Percentiles rank a stretch among this genome's conserved stretches.
Conservation (phyloP, 768 basidiomycete species). For the Russula foetens region DNA sequence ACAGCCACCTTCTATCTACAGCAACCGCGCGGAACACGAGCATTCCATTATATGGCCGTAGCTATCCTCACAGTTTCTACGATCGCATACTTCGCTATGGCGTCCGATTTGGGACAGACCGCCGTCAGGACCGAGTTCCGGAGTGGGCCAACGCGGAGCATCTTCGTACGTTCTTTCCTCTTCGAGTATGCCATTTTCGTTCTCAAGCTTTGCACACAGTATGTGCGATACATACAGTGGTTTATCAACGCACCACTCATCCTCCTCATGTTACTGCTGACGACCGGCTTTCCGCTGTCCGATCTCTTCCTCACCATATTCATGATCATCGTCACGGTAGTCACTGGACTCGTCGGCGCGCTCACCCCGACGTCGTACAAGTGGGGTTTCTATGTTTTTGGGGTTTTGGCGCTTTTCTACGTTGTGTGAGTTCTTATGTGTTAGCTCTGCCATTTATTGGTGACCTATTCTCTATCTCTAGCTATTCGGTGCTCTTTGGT, state of each 20-base stretch:
- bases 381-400: slow-evolving; percentile 44
- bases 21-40: slow-evolving; percentile 34
- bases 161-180: slow-evolving; percentile 31
- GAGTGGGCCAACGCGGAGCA: slow-evolving; percentile 30
- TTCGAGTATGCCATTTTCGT: not conserved
- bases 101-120: slow-evolving; percentile 45
- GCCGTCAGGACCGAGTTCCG: slow-evolving; percentile 38
- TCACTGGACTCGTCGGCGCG: slow-evolving; percentile 41
- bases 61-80: slow-evolving; percentile 39
- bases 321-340: slow-evolving; percentile 40
- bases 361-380: slow-evolving; percentile 46
- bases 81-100: slow-evolving; percentile 48
- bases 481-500: not conserved
- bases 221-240: slow-evolving; percentile 48
- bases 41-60: slow-evolving; percentile 43
- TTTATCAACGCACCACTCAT: slow-evolving; percentile 48
- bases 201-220: slow-evolving; percentile 25
- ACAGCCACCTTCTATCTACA: slow-evolving; percentile 7
- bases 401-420: slow-evolving; percentile 38
- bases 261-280: slow-evolving; percentile 38
- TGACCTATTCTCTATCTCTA: not conserved
- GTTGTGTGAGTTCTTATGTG: slow-evolving; percentile 38
- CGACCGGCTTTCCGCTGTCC: slow-evolving; percentile 40
- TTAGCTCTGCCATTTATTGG: slow-evolving; percentile 11
- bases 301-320: slow-evolving; percentile 40